Evolutionary conservation across 805 yeast species (phyloP), one percentile per base, ranked within the genome.

Genomic region (Metschnikowia drakensbergensis): DNA sequence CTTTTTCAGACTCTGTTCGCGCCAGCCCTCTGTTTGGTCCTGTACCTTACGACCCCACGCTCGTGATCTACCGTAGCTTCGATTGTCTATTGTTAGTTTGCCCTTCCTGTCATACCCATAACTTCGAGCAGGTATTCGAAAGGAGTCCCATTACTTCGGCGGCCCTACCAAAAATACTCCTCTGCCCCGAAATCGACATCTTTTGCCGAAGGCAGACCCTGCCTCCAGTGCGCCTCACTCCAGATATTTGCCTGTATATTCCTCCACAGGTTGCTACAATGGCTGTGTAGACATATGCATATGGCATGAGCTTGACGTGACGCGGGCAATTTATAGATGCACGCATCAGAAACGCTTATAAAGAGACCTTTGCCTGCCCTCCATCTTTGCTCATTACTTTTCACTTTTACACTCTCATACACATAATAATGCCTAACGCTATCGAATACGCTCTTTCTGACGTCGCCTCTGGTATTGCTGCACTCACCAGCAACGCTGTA

Each of bases 381-480:
- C 2, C 11, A 3, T 5, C 5, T 3, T 8, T 6, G 9, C 5
- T 13, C n/a, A 36, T 9, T 36, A 23, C 13, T 11, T 33, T 42
- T 26, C 26, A n/a, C 11, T 32, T 17, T 11, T 10, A 28, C 25
- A 27, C 10, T 29, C 6, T 30, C 6, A 32, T 22, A 8, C 6
- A 7, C 8, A 59, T 51, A 32, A 42, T n/a, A 9, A 42, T 42
- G 45, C 45, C 45, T 33, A 64, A 65, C 67, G 70, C 70, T 44
- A 61, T 63, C 46, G 53, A 66, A 33, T 64, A 48, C 58, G 68
- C 66, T 41, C 65, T 63, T 39, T 35, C 51, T 32, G 49, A 42
- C 47, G 45, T 29, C 32, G 31, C 31, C 47, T 33, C 53, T 22
- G 48, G 39, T 37, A 42, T 42, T 37, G 52, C 40, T 27, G 39